Evolutionary conservation across 129 eudicot genomes (phyloP), one percentile per base, ranked within the genome.

Genomic region (Artemisia tridentata): DNA sequence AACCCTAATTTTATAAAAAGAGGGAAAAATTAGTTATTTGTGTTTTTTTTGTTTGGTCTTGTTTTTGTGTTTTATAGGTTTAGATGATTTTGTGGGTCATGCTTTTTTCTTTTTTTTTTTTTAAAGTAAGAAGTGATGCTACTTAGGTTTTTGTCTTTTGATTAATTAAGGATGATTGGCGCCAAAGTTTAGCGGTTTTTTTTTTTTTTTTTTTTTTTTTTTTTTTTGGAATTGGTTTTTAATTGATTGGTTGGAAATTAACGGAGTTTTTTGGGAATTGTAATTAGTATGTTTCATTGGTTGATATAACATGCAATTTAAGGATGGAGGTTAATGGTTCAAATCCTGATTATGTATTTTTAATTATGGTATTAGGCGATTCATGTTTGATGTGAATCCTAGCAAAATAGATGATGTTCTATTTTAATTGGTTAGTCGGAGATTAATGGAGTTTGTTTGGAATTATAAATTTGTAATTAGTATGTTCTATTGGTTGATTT

Each of bases 61-160:
- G 16, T 47, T 27, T 58, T 69, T 59, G 63, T 69, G 72, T 54
- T 77, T 54, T n/a, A 27, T 64, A 29, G 51, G 63, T 71, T 63
- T 9, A 27, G 77, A 61, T 64, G 77, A 78, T 78, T 77, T 78
- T 71, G 81, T 71, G 77, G 72, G 77, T 71, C 80, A 21, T 45
- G 56, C 63, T 10, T 18, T 23, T 34, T 34, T 34, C 7, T 34
- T 20, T n/a, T n/a, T n/a, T n/a, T n/a, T n/a, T n/a, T n/a, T n/a
- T n/a, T n/a, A n/a, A n/a, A 51, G 25, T 15, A 21, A 18, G 55
- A 34, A 59, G 80, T 52, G 70, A 43, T 70, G 34, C 34, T 29
- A 17, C 29, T 58, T 75, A 66, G 73, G 81, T 43, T 69, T 78
- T 55, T 61, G 50, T 59, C 49, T 21, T 10, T n/a, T 31, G 49